Base-by-base conservation (phyloP, 2,329 filamentous ascomycete species). In the Microcyclosporella mali region DNA sequence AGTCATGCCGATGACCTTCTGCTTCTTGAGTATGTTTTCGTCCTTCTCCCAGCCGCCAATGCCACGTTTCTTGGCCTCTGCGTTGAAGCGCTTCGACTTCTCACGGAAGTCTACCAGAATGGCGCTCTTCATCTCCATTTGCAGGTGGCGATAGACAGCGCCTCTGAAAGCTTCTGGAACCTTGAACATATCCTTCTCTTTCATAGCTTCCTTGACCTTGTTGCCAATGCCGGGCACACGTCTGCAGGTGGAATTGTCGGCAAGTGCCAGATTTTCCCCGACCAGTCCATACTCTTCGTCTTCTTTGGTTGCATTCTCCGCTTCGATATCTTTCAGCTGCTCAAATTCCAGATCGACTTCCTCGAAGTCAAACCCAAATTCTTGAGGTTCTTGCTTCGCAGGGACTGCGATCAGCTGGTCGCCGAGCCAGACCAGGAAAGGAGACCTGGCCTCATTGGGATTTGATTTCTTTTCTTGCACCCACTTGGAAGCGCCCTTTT, bases 1-100 rank as follows among this genome's bases (percentile, higher is more conserved):
- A 0, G 88, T 94, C 70, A 82, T 74, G 7, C 80, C 80, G 39
- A 84, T 72, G 18, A 84, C 60, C 42, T 72, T 77, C 4, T 75
- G 68, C 38, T 77, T 76, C 27, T 76, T 75, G 3, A 90, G 66
- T 17, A 86, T 70, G 16, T 75, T 65, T 7, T 73, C 65, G 45
- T 87, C 77, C 28, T 71, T 69, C 45, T 81, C 73, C 71, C 75
- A 83, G 18, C 70, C 73, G 12, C 73, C 74, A 15, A 76, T 71
- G 38, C 76, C 79, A 6, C 79, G 63, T 11, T 78, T 68, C 9
- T 67, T 66, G 21, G 75, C 75, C 3, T 70, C 65, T 1, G 66
- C 56, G 9, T 71, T 61, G 52, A 82, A 84, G 4, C 68, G 51
- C 21, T 63, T 63, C 1, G 79, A 70, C 1, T 78, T 56, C 0